Evolutionary conservation across 2,329 filamentous ascomycete species (phyloP).

Genomic region (Ceratocystis smalleyi): DNA sequence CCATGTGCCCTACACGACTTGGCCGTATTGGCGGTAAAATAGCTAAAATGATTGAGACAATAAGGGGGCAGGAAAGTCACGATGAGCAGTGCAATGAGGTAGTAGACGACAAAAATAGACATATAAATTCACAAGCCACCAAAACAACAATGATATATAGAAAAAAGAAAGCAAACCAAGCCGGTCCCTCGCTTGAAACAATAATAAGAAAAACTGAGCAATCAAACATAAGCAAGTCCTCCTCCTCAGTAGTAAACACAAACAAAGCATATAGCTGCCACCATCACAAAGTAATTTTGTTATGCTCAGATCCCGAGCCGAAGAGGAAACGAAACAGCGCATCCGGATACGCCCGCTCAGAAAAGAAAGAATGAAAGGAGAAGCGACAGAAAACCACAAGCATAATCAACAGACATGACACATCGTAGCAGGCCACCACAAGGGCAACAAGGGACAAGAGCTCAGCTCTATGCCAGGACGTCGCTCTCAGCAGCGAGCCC

Average conservation of each 20-base stretch:
- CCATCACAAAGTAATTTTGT: not conserved
- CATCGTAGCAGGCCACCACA: slow-evolving; percentile 4
- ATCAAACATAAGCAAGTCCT: not conserved
- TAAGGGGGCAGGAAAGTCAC: not conserved
- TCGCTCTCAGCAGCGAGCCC: not conserved
- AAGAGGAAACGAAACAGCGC: slow-evolving; percentile 12
- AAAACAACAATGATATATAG: not conserved
- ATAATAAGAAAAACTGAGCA: not conserved
- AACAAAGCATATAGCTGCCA: not conserved
- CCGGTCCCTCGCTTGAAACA: not conserved
- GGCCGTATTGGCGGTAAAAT: not conserved
- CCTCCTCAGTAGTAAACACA: not conserved
- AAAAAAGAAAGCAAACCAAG: not conserved
- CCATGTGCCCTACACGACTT: too few relatives aligned
- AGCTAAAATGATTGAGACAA: not conserved
- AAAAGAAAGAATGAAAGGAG: slow-evolving; percentile 4
- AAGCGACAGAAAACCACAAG: not conserved
- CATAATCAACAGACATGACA: not conserved
- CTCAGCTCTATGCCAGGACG: not conserved
- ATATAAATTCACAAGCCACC: not conserved
- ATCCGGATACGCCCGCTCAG: not conserved
- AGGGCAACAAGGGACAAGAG: not conserved
- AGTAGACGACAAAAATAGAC: not conserved
- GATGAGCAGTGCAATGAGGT: not conserved
- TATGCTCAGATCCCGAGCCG: not conserved